Conservation (phyloP, 129 eudicot species). For the Tagetes erecta region DNA sequence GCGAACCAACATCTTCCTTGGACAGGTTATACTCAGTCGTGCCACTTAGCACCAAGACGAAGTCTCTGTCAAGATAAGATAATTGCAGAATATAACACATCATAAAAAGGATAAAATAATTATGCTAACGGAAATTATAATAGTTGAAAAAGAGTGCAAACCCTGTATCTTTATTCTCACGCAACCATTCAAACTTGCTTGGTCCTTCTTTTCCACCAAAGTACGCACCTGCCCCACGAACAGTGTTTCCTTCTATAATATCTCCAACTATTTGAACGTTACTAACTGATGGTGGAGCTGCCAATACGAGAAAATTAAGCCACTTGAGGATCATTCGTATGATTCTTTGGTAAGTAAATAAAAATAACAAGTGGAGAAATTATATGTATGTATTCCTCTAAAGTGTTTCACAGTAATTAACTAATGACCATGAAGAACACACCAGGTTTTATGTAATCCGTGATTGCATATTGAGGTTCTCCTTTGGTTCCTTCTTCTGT, state of each 20-base stretch:
- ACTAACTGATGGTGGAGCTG: constrained; percentile 95
- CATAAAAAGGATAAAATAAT: not conserved
- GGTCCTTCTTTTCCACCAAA: constrained; percentile 99
- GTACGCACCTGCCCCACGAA: constrained; percentile 76
- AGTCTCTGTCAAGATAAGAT: constrained; percentile 54
- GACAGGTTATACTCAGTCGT: constrained; percentile 70
- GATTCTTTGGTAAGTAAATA: constrained; percentile 7
- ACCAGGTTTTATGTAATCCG: constrained; percentile 96
- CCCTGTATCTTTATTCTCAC: constrained; percentile 87
- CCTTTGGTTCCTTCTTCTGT: constrained; percentile 98
- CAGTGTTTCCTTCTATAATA: constrained; percentile 62
- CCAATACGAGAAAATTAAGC: constrained; percentile 24
- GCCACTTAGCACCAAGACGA: constrained; percentile 64
- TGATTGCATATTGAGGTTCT: constrained; percentile 97
- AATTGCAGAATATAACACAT: constrained; percentile 14
- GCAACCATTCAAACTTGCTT: constrained; percentile 95
- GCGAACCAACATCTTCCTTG: constrained; percentile 76
- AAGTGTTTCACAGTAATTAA: constrained; percentile 2
- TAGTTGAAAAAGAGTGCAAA: constrained; percentile 35
- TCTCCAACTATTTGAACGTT: constrained; percentile 80
- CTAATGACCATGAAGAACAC: constrained; percentile 6
- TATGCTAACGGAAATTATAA: not conserved
- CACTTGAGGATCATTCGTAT: not conserved
- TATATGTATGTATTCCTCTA: not conserved
- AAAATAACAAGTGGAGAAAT: constrained; percentile 9